These are phyloP conservation scores for Parathielavia appendiculata DNA, from an alignment of 495 filamentous ascomycete species.

Conservation along the genomic window DNA sequence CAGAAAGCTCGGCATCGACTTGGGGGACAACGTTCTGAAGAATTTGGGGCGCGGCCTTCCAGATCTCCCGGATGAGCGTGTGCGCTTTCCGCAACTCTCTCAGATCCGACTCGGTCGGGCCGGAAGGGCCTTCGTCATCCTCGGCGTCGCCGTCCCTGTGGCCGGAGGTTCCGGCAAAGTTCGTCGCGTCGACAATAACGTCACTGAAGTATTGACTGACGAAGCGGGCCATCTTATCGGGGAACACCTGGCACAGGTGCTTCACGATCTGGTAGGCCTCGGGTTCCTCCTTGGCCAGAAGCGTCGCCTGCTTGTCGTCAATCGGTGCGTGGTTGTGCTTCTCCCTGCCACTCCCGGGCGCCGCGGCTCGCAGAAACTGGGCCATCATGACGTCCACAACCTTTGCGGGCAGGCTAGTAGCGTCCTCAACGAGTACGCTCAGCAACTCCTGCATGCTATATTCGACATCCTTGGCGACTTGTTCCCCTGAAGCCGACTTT, in stretches of 20 bases:
- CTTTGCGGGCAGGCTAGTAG: conserved; percentile 66
- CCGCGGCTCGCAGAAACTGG: conserved; percentile 86
- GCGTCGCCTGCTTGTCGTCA: conserved; percentile 60
- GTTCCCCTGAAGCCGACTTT: conserved; percentile 68
- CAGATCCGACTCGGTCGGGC: conserved; percentile 74
- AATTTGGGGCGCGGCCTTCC: conserved; percentile 84
- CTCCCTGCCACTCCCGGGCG: conserved; percentile 51
- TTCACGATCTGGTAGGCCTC: conserved; percentile 95
- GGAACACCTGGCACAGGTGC: conserved; percentile 81
- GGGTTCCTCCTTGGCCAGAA: conserved; percentile 77
- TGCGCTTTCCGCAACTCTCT: conserved; percentile 87
- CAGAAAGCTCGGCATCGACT: conserved; percentile 84
- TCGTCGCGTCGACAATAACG: conserved; percentile 83
- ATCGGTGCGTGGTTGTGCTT: conserved; percentile 41
- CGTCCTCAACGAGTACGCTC: conserved; percentile 81
- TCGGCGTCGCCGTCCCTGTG: conserved; percentile 61
- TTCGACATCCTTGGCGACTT: conserved; percentile 83
- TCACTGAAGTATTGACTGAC: conserved; percentile 97
- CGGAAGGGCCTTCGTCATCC: conserved; percentile 56
- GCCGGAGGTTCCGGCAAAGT: conserved; percentile 46
- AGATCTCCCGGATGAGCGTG: conserved; percentile 81
- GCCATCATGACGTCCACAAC: conserved; percentile 92
- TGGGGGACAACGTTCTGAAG: conserved; percentile 91
- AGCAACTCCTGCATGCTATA: conserved; percentile 85
- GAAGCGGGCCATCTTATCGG: conserved; percentile 88